Base-by-base conservation (phyloP, 1,139 yeast genomes). In the Lodderomyces jiufengensis region DNA sequence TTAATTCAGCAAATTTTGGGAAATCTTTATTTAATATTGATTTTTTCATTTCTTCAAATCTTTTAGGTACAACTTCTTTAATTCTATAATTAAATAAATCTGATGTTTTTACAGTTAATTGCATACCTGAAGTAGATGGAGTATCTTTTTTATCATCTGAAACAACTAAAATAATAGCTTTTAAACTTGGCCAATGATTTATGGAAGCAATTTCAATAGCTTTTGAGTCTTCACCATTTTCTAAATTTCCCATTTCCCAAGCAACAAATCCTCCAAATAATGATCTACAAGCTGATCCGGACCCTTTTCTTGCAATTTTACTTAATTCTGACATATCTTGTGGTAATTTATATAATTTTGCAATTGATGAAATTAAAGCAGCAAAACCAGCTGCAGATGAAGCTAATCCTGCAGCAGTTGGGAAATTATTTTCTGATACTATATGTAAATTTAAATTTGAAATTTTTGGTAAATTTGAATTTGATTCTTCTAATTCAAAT, bases 381-480 rank as follows among this genome's bases (percentile, higher is more conserved):
- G 98, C 97, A 61, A 88, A 90, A 0, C 99, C 99, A 9, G 97
- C 97, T 9, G 98, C 98, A 7, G 95, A 84, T 1, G 97, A 87
- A 0, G 98, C 98, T 48, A 92, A 75, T 3, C 98, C 98, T 11
- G 98, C 98, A 27, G 98, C 98, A 18, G 98, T 92, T 34, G 99
- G 99, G 73, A 92, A 92, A 64, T 94, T 94, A 69, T 92, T 92
- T 57, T 87, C 95, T 14, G 95, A 82, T 5, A 86, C 95, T 49
- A 92, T 84, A 53, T 83, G 90, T 41, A 92, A 68, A 39, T 75
- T 72, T 73, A 73, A 80, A 21, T 67, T 51, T 29, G 95, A 75
- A 47, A 92, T 63, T 48, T 74, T 73, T 15, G 87, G 83, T 43
- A 81, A 62, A 1, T 63, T 44, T 0, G 69, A 34, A 51, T 84